A percentile compares a stretch with the other conserved stretches of the same genome.
phyloP scores from a whole-genome alignment of 2,329 filamentous ascomycete genomes.

The Cercospora sp. region DNA sequence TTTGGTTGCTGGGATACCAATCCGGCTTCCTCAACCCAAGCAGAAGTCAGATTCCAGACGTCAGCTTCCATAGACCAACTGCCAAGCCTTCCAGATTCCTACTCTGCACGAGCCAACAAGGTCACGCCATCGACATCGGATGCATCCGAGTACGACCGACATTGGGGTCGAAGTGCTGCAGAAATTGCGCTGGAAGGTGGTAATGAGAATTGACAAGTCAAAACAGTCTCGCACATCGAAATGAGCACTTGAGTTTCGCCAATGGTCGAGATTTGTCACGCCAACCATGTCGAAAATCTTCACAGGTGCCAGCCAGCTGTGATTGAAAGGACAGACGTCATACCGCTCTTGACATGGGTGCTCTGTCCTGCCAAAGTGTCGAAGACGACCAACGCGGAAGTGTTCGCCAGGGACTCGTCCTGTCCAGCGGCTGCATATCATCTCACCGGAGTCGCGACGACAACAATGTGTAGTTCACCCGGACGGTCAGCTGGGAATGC shows the following conservation, averaged over 20 bases:
- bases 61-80: neutral
- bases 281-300: neutral
- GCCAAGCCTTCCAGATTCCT: neutral
- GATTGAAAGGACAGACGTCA: neutral
- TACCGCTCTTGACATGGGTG: neutral
- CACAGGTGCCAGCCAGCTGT: neutral
- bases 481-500: neutral
- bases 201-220: neutral
- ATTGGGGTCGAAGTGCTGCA: neutral
- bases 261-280: neutral
- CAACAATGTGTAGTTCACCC: neutral
- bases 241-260: neutral
- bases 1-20: neutral
- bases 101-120: neutral
- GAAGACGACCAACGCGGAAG: neutral
- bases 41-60: neutral
- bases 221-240: neutral
- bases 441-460: neutral
- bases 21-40: neutral
- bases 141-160: neutral
- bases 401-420: neutral
- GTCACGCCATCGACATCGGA: neutral
- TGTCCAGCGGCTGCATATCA: neutral
- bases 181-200: neutral
- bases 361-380: neutral